Evolutionary conservation across 257 asterid genomes (phyloP), one percentile per base, ranked within the genome.

Genomic region (Fraxinus anomala): DNA sequence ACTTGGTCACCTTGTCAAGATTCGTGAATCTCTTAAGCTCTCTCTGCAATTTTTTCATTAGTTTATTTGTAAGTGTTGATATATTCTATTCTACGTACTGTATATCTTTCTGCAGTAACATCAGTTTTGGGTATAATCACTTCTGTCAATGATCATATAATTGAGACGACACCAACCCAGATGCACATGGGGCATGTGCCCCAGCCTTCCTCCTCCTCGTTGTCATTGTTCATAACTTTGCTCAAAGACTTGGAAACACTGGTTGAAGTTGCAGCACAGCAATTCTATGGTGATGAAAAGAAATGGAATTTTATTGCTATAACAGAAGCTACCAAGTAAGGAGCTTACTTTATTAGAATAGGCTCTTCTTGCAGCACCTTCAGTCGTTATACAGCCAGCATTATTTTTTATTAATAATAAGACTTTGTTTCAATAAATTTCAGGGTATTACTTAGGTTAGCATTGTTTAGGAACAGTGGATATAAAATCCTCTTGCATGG

Each of bases 181-280:
- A 73, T 76, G 28, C 86, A 70, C 39, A 65, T 83, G 21, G 89
- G 84, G 75, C 79, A 67, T 49, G 78, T 71, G 21, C 65, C 28
- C 28, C 94, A 89, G 81, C 81, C 92, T 86, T 86, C 94, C 47
- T 84, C 94, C 67, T 89, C 89, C 85, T 97, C 95, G 47, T 88
- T 84, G 73, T 87, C 98, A n/a, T 83, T 96, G 68, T 92, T 89
- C 91, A 88, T 93, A 76, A 93, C 99, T 44, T 70, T 96, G 88
- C 92, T 93, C 16, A 96, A 94, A 84, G 99, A 93, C 88, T 84
- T 96, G 90, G 99, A 96, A 85, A 93, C 98, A 70, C 88, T 96
- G 71, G 90, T 96, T 77, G 98, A 96, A 88, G 99, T 96, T 84
- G 94, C 82, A 36, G 99, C 98, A 13, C 94, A 89, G 72, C 97